phyloP scores from a whole-genome alignment of 306 rosid genomes.

The Psophocarpus tetragonolobus region DNA sequence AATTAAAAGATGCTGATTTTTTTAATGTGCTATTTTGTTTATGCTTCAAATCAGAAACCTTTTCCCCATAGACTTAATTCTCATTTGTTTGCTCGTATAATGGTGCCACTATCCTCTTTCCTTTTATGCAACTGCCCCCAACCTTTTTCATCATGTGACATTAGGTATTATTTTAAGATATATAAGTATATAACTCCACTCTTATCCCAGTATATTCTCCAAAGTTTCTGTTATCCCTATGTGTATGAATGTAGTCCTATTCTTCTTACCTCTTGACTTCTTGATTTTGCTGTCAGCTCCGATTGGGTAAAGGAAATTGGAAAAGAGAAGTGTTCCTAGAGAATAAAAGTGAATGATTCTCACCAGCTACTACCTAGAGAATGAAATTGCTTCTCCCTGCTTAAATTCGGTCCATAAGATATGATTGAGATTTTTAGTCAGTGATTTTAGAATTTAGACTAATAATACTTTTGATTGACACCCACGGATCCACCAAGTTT shows the following conservation, averaged over 20 bases:
- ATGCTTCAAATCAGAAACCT: not conserved
- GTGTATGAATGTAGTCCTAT: not conserved
- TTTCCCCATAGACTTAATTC: not conserved
- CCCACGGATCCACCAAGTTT: not conserved
- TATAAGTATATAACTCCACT: not conserved
- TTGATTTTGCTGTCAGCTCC: not conserved
- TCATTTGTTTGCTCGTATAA: not conserved
- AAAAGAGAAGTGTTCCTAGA: not conserved
- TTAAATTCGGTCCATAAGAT: not conserved
- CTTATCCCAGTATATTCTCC: not conserved
- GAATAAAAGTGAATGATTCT: not conserved
- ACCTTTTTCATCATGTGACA: not conserved
- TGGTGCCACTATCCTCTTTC: not conserved
- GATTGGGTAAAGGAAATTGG: not conserved
- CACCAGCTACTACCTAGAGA: not conserved
- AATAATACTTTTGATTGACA: not conserved
- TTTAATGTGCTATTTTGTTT: constrained; percentile 8
- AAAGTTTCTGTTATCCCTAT: not conserved
- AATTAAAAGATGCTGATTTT: constrained; percentile 31
- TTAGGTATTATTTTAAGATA: not conserved
- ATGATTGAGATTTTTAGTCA: constrained; percentile 7
- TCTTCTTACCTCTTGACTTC: not conserved
- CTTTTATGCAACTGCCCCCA: not conserved
- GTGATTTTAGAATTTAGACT: not conserved
- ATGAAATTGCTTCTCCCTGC: constrained; percentile 6